Evolutionary conservation across 768 basidiomycete species (phyloP), one percentile per base, ranked within the genome.

Genomic region (Suillus clintonianus): DNA sequence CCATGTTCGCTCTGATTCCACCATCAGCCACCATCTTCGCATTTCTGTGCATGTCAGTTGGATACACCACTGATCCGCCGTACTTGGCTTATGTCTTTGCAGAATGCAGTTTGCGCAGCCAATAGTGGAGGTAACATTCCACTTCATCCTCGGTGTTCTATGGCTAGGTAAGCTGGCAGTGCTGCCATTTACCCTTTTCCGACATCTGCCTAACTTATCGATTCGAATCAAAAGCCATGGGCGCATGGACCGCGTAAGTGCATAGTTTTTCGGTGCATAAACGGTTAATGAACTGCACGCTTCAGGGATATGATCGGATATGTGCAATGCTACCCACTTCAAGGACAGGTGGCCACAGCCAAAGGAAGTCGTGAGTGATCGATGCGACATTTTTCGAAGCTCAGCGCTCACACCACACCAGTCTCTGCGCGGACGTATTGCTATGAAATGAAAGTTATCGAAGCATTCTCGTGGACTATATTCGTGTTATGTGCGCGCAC

Each of bases 381-480:
- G 11, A 41, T 57, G 9, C 37, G 14, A 17, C 24, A 34, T 36
- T 56, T 5, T 58, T 62, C 22, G 50, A 47, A 59, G 15, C 56
- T 51, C 14, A 15, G 13, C 47, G 1, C 47, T 64, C 65, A 67
- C 54, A 36, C 58, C 34, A 51, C 11, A 59, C n/a, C 59, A 92
- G 92, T 85, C 62, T 83, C 83, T 58, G 75, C 76, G 9, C 78
- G 79, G 67, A 72, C 77, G 32, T 92, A 83, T 67, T 94, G 92
- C 72, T 89, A 90, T 72, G 85, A 91, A 71, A 90, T 92, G 88
- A 91, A 89, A 74, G 87, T 87, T 53, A 81, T 91, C 39, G 85
- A 92, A 67, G 90, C 89, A 2, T 85, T 93, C 72, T 92, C 91
- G 0, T 93, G 92, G 92, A 80, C 85, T 71, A 76, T 85, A 59